Conservation (phyloP, 1,139 yeast species). For the Saccharomyces uvarum region DNA sequence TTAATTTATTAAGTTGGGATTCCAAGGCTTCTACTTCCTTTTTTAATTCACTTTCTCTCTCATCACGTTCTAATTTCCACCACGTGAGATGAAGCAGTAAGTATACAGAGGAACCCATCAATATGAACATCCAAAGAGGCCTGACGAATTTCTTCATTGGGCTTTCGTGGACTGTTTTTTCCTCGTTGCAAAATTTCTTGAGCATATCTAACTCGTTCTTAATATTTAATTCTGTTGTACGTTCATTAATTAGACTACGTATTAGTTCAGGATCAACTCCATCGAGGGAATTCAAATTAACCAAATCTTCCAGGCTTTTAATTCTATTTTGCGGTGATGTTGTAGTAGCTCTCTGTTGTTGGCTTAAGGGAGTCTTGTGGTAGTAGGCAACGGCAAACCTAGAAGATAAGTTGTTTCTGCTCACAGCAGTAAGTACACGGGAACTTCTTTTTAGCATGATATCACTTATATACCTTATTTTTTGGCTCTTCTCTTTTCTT, state of each 20-base stretch:
- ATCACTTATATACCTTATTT: neutral
- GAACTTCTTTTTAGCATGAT: neutral
- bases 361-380: neutral
- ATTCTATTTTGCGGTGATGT: constrained; percentile 6
- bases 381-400: neutral
- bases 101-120: constrained; percentile 30
- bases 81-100: constrained; percentile 28
- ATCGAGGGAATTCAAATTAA: constrained; percentile 25
- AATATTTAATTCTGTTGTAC: constrained; percentile 25
- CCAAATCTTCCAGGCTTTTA: constrained; percentile 27
- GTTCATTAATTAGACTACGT: constrained; percentile 25
- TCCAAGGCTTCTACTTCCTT: constrained; percentile 16
- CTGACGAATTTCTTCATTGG: constrained; percentile 22
- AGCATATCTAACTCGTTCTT: constrained; percentile 27
- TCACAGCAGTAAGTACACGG: neutral
- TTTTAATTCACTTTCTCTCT: constrained; percentile 23
- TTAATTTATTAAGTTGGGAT: constrained; percentile 11
- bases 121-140: constrained; percentile 26
- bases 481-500: neutral
- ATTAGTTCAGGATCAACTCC: constrained; percentile 29
- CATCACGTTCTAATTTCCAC: constrained; percentile 32
- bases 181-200: constrained; percentile 21
- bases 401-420: neutral
- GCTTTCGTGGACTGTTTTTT: constrained; percentile 15
- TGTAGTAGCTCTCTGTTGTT: neutral